Evolutionary conservation across 805 yeast species (phyloP), one percentile per base, ranked within the genome.

Genomic region (Saccharomycopsis fodiens): DNA sequence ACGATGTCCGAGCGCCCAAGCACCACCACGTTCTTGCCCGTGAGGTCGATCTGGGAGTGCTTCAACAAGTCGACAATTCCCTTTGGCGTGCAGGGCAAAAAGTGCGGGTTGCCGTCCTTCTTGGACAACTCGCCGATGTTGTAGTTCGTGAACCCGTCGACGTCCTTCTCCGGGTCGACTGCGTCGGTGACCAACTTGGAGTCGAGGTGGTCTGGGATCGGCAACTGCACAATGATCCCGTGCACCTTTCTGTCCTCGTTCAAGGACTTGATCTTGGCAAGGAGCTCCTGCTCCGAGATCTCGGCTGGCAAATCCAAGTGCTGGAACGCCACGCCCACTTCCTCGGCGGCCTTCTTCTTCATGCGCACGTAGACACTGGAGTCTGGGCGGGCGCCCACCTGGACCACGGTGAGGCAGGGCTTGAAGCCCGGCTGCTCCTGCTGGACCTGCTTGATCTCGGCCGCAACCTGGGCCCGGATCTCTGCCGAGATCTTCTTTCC

Each of bases 1-100:
- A 91, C 98, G 56, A 91, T 91, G 61, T 93, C 97, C 17, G 95
- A 85, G 61, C 97, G 78, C 45, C 98, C 97, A 50, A 93, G 69
- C 19, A 91, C 97, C 48, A 89, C 95, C 16, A 94, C 95, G 51
- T 74, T 74, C 56, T 85, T 77, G 46, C 97, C 97, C n/a, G 75
- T 62, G 47, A 88, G 66, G 27, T 68, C 65, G 21, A 86, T 76
- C 6, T 82, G 78, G 41, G 85, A 75, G 53, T 80, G 73, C 55
- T 82, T 76, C 58, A 91, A 71, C 58, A 91, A 68, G 57, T 79
- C 83, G 70, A 91, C 81, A 57, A 88, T 78, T 48, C 98, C 98
- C 65, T 82, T 79, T 45, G 98, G 98, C 23, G 98, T 91, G 68
- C 97, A 91, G 30, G 98, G 97, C 53, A 82, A 72, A 64, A 87